Conservation (phyloP, 306 rosid species). For the Acacia crassicarpa region DNA sequence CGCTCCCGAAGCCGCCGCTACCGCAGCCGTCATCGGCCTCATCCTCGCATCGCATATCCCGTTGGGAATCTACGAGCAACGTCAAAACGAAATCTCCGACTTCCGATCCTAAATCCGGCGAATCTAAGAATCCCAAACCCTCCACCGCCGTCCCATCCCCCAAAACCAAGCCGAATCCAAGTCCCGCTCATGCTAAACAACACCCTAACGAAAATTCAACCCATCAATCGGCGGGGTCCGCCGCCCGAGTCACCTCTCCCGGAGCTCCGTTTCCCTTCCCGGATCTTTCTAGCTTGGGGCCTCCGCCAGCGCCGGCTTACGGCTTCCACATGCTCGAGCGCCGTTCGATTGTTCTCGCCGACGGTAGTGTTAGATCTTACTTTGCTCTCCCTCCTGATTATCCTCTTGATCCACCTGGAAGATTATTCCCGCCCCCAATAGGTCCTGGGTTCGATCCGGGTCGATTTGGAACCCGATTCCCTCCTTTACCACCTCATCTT, state of each 20-base stretch:
- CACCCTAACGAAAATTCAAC: constrained; percentile 31
- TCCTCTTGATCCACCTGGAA: constrained; percentile 35
- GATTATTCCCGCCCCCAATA: constrained; percentile 37
- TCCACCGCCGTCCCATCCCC: constrained; percentile 41
- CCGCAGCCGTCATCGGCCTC: constrained; percentile 48
- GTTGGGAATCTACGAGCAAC: constrained; percentile 64
- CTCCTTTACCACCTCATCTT: constrained; percentile 30
- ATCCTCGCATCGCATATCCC: constrained; percentile 66
- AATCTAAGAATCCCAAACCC: constrained; percentile 44
- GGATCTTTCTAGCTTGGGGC: constrained; percentile 59
- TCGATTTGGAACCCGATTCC: constrained; percentile 47
- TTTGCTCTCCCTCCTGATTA: constrained; percentile 90
- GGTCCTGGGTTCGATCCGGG: constrained; percentile 37
- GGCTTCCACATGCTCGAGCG: constrained; percentile 99
- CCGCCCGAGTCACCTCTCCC: constrained; percentile 35
- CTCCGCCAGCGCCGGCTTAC: constrained; percentile 85
- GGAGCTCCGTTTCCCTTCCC: constrained; percentile 47
- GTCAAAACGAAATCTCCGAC: constrained; percentile 38
- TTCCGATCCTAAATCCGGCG: constrained; percentile 34
- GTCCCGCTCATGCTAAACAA: constrained; percentile 42
- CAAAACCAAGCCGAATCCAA: constrained; percentile 38
- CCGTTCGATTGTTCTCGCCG: constrained; percentile 85
- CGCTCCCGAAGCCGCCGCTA: constrained; percentile 35
- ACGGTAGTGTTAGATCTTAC: constrained; percentile 88
- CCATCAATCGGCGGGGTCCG: constrained; percentile 20